Evolutionary conservation across 495 filamentous ascomycete species (phyloP), one percentile per base, ranked within the genome.

Genomic region (Penicillium cosmopolitanum): DNA sequence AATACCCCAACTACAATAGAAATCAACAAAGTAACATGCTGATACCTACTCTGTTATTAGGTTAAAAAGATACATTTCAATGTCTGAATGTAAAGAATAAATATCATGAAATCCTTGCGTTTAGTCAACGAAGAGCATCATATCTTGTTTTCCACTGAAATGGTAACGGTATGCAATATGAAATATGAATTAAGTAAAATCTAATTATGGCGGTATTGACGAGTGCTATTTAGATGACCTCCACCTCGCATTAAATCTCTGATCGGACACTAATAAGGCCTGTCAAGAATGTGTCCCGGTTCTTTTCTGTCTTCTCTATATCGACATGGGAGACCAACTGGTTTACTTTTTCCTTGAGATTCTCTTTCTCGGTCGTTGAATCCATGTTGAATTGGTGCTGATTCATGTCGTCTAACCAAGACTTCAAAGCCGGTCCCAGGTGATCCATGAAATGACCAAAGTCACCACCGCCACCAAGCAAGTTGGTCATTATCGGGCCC

Each of bases 401-500:
- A 0, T 60, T 23, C 60, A 66, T 66, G 6, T 66, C 60, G 50
- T 58, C 60, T 18, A 60, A 21, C 64, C 64, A 63, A 1, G 43
- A 23, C 21, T 60, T 54, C 35, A 60, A 33, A 11, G 64, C 64
- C 25, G 60, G 64, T 1, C 60, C 60, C 13, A 66, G 28, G 13
- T 66, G 64, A 5, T 63, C 51, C 43, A 66, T 60, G 31, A 66
- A 44, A 44, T 44, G 42, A 44, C 42, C 42, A 44, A 44, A 44
- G n/a, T 44, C 42, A 18, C 68, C 69, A 28, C 80, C 80, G 18
- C 82, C 81, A 15, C 78, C 80, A 16, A 80, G 74, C 51, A 74
- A 69, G 62, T 84, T 82, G 21, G 76, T 77, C 57, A 73, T 78
- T 51, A 84, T 78, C 1, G 79, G 78, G 0, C 81, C 80, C 12